Evolutionary conservation across 495 filamentous ascomycete genomes (phyloP).

Genomic region (Aspergillus ostianus): DNA sequence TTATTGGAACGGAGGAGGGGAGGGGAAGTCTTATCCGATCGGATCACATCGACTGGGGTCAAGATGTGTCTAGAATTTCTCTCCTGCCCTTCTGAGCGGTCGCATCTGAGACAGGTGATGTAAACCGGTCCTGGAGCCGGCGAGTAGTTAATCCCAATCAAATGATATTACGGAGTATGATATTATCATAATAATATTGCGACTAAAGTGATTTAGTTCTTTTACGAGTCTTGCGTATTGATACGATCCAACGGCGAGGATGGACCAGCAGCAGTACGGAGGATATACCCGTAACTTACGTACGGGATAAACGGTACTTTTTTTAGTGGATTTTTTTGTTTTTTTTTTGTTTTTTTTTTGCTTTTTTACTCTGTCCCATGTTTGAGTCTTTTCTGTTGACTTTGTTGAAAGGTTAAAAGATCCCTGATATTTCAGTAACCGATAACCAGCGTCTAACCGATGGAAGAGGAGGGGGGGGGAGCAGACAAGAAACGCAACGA

Average conservation of each 20-base stretch:
- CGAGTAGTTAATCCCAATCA: no score
- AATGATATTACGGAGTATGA: no score
- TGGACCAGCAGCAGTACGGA: background rate
- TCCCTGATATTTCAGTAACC: no score
- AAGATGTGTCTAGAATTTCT: constrained; percentile 20
- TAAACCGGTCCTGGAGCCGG: constrained; percentile 1
- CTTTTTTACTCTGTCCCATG: no score
- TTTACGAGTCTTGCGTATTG: background rate
- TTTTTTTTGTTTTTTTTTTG: no score
- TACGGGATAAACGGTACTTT: no score
- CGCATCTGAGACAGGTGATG: constrained; percentile 20
- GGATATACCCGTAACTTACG: constrained; percentile 4
- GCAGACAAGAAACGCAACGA: background rate
- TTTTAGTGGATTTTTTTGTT: no score
- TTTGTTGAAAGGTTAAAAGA: no score
- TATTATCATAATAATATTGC: constrained; percentile 2
- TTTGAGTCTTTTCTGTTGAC: no score
- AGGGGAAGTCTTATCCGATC: constrained; percentile 4
- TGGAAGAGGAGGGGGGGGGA: background rate
- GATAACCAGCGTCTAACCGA: no score
- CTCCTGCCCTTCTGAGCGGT: constrained; percentile 8
- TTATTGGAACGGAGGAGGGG: background rate
- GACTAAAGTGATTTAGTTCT: no score
- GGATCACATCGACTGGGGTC: constrained; percentile 1
- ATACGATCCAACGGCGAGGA: no score